phyloP scores from a whole-genome alignment of 2,329 filamentous ascomycete genomes.

The Torrubiellomyces zombiae region DNA sequence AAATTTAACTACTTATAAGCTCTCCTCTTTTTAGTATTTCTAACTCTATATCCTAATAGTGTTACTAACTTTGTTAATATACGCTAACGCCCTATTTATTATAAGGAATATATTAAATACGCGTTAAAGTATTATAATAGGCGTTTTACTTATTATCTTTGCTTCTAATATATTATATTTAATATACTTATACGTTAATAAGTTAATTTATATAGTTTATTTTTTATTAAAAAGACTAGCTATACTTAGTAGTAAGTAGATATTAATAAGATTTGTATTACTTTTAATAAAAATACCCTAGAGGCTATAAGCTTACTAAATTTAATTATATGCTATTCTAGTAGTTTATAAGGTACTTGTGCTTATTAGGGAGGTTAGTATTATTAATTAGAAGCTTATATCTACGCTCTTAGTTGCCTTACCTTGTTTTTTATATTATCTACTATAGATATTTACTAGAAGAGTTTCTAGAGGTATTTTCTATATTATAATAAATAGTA shows the following conservation, averaged over 20 bases:
- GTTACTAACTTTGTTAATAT: neutral
- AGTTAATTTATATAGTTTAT: neutral
- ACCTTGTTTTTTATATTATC: no score
- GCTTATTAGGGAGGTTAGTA: no score
- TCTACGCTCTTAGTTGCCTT: no score
- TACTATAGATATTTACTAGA: no score
- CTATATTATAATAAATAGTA: no score
- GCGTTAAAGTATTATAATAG: neutral
- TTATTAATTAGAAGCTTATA: no score
- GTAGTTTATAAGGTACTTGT: neutral
- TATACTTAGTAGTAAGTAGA: neutral
- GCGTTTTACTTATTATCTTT: neutral
- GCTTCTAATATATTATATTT: constrained; percentile 1
- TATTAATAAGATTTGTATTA: neutral
- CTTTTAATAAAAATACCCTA: neutral
- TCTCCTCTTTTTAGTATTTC: no score
- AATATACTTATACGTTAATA: neutral
- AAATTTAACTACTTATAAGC: no score
- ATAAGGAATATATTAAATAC: neutral
- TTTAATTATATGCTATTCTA: neutral
- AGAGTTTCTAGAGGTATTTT: no score
- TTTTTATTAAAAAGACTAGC: neutral
- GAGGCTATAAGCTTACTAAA: neutral
- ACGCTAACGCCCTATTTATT: neutral
- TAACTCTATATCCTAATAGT: neutral